Base-by-base conservation (phyloP, 768 basidiomycete species). In the Tremella mesenterica region DNA sequence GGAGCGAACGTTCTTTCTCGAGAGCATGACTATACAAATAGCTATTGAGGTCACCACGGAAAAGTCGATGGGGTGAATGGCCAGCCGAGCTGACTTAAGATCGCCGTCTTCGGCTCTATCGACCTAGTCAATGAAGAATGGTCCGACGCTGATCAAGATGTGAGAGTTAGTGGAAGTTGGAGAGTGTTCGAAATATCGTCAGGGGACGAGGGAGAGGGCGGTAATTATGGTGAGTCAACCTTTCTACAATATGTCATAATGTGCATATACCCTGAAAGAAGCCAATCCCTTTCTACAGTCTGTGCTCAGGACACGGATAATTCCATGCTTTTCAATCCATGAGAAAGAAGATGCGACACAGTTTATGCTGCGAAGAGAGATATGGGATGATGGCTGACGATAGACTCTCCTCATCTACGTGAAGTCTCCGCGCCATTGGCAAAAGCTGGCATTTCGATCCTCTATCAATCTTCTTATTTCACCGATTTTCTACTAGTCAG, bases 351-450 rank as follows among this genome's bases (percentile, higher is more conserved):
- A 18, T 18, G 18, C 34, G 34, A 18, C 34, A 18, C 13, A 23
- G 12, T 12, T 12, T 12, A 23, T 12, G 43, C 10, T 44, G 21
- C 23, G 43, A 13, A 23, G 34, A 18, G 34, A 12, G 12, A 36
- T 36, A 36, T 12, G 34, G 12, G 12, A 36, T 18, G 34, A n/a
- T 36, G 10, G 43, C 47, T 48, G 47, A 38, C 45, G 13, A 6
- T n/a, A 67, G 65, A 67, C 43, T 67, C 65, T 0, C 63, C 64
- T 25, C 67, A 69, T 44, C 52, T 69, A 18, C 67, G 67, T 12
- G 50, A 61, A 31, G 64, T 69, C 9, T 65, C 61, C 16, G 56
- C 57, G 12, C 67, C 67, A 12, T 56, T 69, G 0, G 64, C 67
- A 5, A 46, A 55, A 61, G 67, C 64, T 14, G 64, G 64, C 20